Conservation (phyloP, 768 basidiomycete genomes). For the Leccinellum albellum region DNA sequence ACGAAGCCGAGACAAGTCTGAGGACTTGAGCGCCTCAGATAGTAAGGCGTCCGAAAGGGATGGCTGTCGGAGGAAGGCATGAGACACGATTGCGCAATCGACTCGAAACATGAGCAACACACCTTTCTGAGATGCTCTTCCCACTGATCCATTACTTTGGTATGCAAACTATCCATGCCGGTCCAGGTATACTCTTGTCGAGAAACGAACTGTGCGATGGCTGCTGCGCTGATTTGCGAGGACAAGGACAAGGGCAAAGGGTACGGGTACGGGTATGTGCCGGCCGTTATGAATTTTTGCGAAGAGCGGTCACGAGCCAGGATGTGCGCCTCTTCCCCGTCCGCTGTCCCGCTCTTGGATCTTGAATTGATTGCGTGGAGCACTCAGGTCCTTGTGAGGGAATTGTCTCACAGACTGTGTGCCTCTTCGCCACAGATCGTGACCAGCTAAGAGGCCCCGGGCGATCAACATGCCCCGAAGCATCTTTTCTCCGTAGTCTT, state of each 20-base stretch:
- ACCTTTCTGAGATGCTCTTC: conserved; percentile 24
- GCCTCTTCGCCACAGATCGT: not conserved
- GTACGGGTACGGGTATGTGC: not conserved
- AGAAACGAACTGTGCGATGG: not conserved
- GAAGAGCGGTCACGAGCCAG: conserved; percentile 13
- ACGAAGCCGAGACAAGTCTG: not conserved
- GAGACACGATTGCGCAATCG: conserved; percentile 35
- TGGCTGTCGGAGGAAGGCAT: conserved; percentile 15
- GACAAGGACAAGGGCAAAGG: not conserved
- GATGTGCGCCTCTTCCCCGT: not conserved
- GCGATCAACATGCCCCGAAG: not conserved
- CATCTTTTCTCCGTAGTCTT: not conserved
- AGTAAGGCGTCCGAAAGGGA: conserved; percentile 16
- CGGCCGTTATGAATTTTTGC: not conserved
- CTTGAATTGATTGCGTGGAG: not conserved
- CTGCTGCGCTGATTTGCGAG: conserved; percentile 4
- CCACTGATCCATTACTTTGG: conserved; percentile 10
- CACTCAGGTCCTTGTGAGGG: not conserved
- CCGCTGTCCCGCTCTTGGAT: not conserved
- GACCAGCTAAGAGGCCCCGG: not conserved
- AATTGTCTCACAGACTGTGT: not conserved
- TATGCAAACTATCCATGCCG: conserved; percentile 14
- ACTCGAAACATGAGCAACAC: conserved; percentile 1
- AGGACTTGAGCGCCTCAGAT: not conserved
- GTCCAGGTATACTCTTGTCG: not conserved